Conservation (phyloP, 2,329 filamentous ascomycete genomes). For the Ascochyta koolunga region DNA sequence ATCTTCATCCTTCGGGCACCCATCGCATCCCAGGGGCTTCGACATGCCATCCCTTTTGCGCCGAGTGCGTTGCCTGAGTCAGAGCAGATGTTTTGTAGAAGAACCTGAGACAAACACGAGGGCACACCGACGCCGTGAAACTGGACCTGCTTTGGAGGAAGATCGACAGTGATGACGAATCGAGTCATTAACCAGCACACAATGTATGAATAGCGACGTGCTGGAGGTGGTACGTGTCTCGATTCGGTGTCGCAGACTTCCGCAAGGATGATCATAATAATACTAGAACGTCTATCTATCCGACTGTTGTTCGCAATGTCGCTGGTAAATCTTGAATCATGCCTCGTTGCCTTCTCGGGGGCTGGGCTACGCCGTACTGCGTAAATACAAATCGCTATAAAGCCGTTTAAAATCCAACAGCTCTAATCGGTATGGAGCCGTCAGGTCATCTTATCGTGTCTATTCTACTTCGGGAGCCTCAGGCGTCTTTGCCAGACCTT, state of each 20-base stretch:
- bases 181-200: no score
- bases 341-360: not conserved
- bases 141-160: not conserved
- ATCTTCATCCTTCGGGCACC: not conserved
- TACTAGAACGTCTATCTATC: slow-evolving; percentile 12
- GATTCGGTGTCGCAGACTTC: not conserved
- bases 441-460: slow-evolving; percentile 2
- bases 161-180: not conserved
- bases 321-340: slow-evolving; percentile 15
- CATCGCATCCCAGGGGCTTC: not conserved
- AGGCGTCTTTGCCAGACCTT: slow-evolving; percentile 20
- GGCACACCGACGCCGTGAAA: not conserved
- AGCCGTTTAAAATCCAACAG: slow-evolving; percentile 1
- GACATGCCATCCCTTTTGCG: not conserved
- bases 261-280: not conserved
- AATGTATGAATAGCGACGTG: no score
- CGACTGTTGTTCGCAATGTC: not conserved
- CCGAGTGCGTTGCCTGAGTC: not conserved
- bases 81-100: slow-evolving; percentile 1
- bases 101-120: not conserved
- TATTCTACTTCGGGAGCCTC: slow-evolving; percentile 18
- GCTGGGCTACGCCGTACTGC: slow-evolving; percentile 3
- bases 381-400: slow-evolving; percentile 8
- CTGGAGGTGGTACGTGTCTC: not conserved
- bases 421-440: not conserved